A percentile compares a stretch with the other conserved stretches of the same genome.
Conservation (phyloP, 1,284 basidiomycete species). For the Meripilus lineatus region DNA sequence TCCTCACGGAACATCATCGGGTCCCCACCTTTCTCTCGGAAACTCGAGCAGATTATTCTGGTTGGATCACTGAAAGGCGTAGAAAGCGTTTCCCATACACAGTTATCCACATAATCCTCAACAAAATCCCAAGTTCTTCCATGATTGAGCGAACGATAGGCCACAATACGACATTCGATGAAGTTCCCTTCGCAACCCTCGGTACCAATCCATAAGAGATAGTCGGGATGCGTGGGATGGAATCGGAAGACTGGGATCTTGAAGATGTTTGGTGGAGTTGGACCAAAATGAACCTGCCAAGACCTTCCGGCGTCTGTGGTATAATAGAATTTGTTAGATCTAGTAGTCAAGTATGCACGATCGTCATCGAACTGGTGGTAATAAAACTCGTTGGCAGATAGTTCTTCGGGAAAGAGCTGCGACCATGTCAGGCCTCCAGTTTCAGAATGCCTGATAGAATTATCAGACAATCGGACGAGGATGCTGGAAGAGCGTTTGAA, state of each 20-base stretch:
- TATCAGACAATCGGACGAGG: conserved; percentile 75
- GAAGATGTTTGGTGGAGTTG: too few species aligned
- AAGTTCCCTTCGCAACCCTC: too few species aligned
- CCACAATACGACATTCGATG: too few species aligned
- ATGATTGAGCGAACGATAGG: too few species aligned
- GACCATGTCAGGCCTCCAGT: conserved; percentile 95
- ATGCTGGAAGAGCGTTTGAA: too few species aligned
- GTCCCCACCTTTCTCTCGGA: conserved; percentile 75
- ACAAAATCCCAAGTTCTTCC: too few species aligned
- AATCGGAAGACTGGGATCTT: too few species aligned
- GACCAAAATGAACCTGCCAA: too few species aligned
- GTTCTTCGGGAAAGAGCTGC: conserved; percentile 53
- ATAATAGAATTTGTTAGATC: conserved; percentile 58
- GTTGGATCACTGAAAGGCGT: conserved; percentile 77
- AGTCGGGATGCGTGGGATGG: too few species aligned
- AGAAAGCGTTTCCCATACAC: conserved; percentile 86
- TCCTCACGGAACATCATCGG: conserved; percentile 56
- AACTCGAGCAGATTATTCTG: conserved; percentile 92
- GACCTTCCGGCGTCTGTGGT: conserved; percentile 71
- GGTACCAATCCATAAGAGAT: too few species aligned
- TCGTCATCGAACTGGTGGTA: conserved; percentile 79
- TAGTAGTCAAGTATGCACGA: conserved; percentile 88
- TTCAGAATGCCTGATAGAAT: conserved; percentile 85
- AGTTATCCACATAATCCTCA: conserved; percentile 86
- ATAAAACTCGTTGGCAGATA: conserved; percentile 80